phyloP scores from a whole-genome alignment of 805 yeast genomes.

The Huiozyma sinensis region DNA sequence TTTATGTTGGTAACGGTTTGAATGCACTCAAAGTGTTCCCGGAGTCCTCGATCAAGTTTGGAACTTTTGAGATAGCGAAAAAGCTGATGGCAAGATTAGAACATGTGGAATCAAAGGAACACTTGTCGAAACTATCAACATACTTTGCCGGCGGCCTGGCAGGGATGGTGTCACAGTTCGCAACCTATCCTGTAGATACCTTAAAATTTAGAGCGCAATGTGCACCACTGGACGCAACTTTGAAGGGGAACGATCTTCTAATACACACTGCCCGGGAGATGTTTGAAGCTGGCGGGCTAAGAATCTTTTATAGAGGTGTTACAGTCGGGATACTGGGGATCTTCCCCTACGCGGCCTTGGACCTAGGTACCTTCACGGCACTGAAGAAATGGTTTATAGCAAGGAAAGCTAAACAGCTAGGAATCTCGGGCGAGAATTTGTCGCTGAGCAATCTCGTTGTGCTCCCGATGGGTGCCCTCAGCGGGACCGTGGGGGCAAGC shows the following conservation, averaged over 20 bases:
- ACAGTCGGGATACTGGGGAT: conserved; percentile 90
- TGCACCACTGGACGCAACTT: conserved; percentile 58
- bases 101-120: conserved; percentile 59
- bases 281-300: conserved; percentile 68
- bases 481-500: conserved; percentile 94
- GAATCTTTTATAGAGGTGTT: conserved; percentile 77
- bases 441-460: conserved; percentile 70
- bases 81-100: conserved; percentile 61
- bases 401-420: conserved; percentile 45
- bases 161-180: conserved; percentile 85
- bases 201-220: conserved; percentile 89
- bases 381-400: conserved; percentile 67
- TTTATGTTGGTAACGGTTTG: conserved; percentile 91
- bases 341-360: conserved; percentile 95
- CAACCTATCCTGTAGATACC: conserved; percentile 93
- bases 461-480: conserved; percentile 83
- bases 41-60: conserved; percentile 94
- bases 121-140: conserved; percentile 66
- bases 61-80: conserved; percentile 85
- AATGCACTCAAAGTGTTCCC: conserved; percentile 93
- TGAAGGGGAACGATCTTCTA: conserved; percentile 53
- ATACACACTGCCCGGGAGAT: conserved; percentile 62
- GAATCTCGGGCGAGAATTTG: conserved; percentile 53
- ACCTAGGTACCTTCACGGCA: conserved; percentile 84
- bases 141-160: conserved; percentile 94